Evolutionary conservation across 1,139 yeast species (phyloP), one percentile per base, ranked within the genome.

Genomic region (Candida sanyaensis): DNA sequence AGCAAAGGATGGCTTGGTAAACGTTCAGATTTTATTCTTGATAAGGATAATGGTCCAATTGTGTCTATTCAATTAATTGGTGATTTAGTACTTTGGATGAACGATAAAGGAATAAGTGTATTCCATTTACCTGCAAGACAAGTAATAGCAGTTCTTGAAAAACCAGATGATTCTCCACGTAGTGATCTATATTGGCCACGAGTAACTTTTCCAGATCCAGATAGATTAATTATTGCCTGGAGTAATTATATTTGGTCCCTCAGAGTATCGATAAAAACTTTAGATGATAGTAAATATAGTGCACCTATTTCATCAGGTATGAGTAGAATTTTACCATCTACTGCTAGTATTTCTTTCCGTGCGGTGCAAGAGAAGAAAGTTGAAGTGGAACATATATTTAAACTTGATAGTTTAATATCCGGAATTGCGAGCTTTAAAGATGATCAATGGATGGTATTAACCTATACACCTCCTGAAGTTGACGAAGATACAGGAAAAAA

Each of bases 171-270:
- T 39, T 74, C 84, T 0, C 88, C 86, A 2, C 73, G 96, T 31
- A 84, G 96, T 7, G 97, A 90, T 56, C 64, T 92, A 38, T 90
- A 87, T 60, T 86, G 95, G 83, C 98, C 98, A 0, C 76, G 89
- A 42, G 76, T 88, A 3, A 81, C 81, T 47, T 76, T 80, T 46
- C 83, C 88, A 0, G 96, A 88, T 55, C 69, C 78, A 0, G 87
- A 87, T 59, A 66, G 91, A 45, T 71, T 91, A 5, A 68, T 88
- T 3, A 77, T 93, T 34, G 96, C 92, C 0, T 93, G 99, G 99
- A 89, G 83, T 3, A 77, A 82, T 54, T 79, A 83, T 52, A 73
- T 93, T 1, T 92, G 96, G 96, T 73, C 81, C 34, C 69, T 92
- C 41, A 76, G 86, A 55, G 71, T 87, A 3, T 69, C 77, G 3